Evolutionary conservation across 2,329 filamentous ascomycete species (phyloP), one percentile per base, ranked within the genome.

Genomic region (Xylaria sp.): DNA sequence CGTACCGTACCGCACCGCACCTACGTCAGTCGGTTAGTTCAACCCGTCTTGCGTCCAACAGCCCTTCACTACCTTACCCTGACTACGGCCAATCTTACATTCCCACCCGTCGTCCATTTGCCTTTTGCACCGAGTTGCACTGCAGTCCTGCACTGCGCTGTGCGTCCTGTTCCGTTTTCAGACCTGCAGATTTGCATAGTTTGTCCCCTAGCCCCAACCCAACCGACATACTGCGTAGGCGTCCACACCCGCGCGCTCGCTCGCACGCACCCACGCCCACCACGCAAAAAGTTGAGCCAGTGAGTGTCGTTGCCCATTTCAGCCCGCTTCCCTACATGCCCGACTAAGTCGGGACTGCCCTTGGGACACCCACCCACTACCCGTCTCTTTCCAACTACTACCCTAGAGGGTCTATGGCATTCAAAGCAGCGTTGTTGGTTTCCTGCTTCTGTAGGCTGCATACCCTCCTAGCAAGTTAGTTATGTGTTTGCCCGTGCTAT

Each of bases 121-220:
- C 46, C 48, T 50, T n/a, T 41, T 37, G 34, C 57, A 51, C 57
- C 8, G 16, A 34, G 29, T 34, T 34, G 29, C 29, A 34, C 29
- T 34, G 29, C 39, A 60, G 37, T 54, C 57, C 57, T 60, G 57
- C 47, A 57, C 16, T 34, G 29, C 29, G 47, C 34, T 56, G 55
- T 55, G 54, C 54, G 55, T 50, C 57, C 52, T 49, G 52, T 52
- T 60, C 57, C 57, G 52, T 55, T 60, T 52, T 22, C 50, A 57
- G 46, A 53, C 52, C 54, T 54, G 50, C 39, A 37, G 50, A n/a
- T n/a, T 42, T 41, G 54, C 51, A 49, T 37, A 44, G 42, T 42
- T 54, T 58, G 49, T 51, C 50, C 50, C n/a, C 50, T 46, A 38
- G 48, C 54, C 48, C 57, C 54, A 59, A 57, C 54, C 44, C 49